phyloP scores from a whole-genome alignment of 768 basidiomycete genomes.

The Lentinula sp. region DNA sequence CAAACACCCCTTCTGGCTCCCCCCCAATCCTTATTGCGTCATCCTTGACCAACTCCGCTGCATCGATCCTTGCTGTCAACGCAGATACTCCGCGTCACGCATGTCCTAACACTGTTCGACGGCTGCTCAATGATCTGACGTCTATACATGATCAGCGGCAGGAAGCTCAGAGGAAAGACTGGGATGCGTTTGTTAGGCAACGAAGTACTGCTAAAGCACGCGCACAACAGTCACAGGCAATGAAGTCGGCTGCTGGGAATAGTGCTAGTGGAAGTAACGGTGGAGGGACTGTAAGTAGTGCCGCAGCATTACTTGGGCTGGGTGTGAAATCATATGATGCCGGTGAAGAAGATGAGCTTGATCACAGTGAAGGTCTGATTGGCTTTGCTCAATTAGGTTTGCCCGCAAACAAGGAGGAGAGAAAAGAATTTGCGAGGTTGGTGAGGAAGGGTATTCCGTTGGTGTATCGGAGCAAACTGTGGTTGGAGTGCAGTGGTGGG shows the following conservation, averaged over 20 bases:
- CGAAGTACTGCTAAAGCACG: constrained; percentile 40
- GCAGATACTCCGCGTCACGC: constrained; percentile 65
- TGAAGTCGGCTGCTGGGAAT: constrained; percentile 14
- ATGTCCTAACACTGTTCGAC: constrained; percentile 68
- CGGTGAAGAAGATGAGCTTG: constrained; percentile 66
- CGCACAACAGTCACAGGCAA: constrained; percentile 22
- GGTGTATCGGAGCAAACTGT: constrained; percentile 79
- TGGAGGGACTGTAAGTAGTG: constrained; percentile 28
- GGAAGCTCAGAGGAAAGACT: constrained; percentile 60
- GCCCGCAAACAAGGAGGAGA: constrained; percentile 70
- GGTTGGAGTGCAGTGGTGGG: constrained; percentile 92
- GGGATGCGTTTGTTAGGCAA: constrained; percentile 84
- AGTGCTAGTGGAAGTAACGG: not conserved
- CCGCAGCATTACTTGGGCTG: constrained; percentile 64
- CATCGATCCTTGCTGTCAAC: constrained; percentile 56
- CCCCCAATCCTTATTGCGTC: constrained; percentile 19
- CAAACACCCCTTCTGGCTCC: not conserved
- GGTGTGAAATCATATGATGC: constrained; percentile 33
- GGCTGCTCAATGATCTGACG: constrained; percentile 70
- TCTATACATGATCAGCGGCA: constrained; percentile 82
- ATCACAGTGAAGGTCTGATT: constrained; percentile 80
- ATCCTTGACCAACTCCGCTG: constrained; percentile 24
- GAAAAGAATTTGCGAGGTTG: constrained; percentile 72
- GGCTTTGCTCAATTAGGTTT: constrained; percentile 87
- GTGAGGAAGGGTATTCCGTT: constrained; percentile 87